Conservation (phyloP, 768 basidiomycete species). For the Mycena leptocephala region DNA sequence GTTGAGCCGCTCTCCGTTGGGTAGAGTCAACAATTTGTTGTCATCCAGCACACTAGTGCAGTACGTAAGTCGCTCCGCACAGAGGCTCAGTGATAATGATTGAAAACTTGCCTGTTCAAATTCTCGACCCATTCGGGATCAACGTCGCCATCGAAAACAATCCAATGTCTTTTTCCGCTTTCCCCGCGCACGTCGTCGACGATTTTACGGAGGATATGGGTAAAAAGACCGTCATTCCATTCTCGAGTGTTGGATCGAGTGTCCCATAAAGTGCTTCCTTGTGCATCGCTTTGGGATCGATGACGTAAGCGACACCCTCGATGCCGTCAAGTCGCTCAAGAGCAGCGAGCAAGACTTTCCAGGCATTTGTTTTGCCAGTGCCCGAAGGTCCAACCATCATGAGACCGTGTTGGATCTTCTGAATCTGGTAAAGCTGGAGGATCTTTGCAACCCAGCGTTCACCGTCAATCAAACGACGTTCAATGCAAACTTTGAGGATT, state of each 20-base stretch:
- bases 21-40: conserved; percentile 96
- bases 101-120: conserved; percentile 92
- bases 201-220: conserved; percentile 96
- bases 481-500: conserved; percentile 89
- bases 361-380: conserved; percentile 96
- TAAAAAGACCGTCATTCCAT: conserved; percentile 99
- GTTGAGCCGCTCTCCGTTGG: conserved; percentile 98
- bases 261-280: conserved; percentile 99
- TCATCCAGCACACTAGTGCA: conserved; percentile 92
- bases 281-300: conserved; percentile 99
- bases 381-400: conserved; percentile 99
- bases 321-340: conserved; percentile 92
- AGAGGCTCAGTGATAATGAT: conserved; percentile 12
- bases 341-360: conserved; percentile 94
- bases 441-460: conserved; percentile 97
- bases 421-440: conserved; percentile 97
- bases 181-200: conserved; percentile 99
- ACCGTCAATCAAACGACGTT: conserved; percentile 88
- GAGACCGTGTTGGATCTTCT: conserved; percentile 98
- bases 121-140: conserved; percentile 99
- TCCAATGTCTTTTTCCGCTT: conserved; percentile 97
- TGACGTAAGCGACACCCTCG: conserved; percentile 96
- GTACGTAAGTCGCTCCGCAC: conserved; percentile 29
- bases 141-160: conserved; percentile 99
- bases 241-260: conserved; percentile 97